Percentiles rank a stretch among this genome's conserved stretches.
phyloP scores from a whole-genome alignment of 2,329 filamentous ascomycete genomes.

The Aspergillus fructus region DNA sequence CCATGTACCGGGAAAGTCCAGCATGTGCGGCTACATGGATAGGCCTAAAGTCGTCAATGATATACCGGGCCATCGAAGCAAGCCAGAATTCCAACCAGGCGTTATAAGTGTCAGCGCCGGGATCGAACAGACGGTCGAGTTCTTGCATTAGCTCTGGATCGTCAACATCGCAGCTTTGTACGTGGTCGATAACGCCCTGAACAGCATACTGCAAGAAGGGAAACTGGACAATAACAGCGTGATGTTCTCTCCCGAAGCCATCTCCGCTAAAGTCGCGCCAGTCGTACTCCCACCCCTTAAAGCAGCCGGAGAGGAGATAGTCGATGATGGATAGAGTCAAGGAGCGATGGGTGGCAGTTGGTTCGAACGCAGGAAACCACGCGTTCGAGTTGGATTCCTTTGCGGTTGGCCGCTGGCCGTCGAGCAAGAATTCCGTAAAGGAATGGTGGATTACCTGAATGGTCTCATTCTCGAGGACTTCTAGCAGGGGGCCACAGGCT shows the following conservation, averaged over 20 bases:
- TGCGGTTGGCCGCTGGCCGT: background rate
- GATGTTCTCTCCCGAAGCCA: background rate
- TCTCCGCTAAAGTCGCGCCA: background rate
- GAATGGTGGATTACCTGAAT: conserved; percentile 50
- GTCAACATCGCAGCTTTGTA: background rate
- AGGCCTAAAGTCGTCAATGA: background rate
- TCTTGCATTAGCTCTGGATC: background rate
- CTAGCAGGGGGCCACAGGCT: conserved; percentile 44
- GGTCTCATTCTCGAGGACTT: conserved; percentile 47
- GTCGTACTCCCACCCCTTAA: background rate
- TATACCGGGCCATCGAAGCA: background rate
- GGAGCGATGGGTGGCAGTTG: background rate
- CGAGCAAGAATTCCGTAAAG: conserved; percentile 48
- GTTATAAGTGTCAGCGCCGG: background rate
- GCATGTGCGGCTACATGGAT: conserved; percentile 5
- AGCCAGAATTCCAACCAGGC: background rate
- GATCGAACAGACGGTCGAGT: background rate
- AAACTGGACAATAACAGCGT: background rate
- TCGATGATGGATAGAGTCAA: background rate
- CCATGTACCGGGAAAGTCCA: conserved; percentile 1
- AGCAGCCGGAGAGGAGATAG: conserved; percentile 1
- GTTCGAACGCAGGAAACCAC: background rate
- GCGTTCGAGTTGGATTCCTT: background rate
- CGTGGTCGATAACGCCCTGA: background rate
- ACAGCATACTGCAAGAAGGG: conserved; percentile 11